Evolutionary conservation across 1,284 basidiomycete species (phyloP), one percentile per base, ranked within the genome.

Genomic region (Trichosporon faecale): DNA sequence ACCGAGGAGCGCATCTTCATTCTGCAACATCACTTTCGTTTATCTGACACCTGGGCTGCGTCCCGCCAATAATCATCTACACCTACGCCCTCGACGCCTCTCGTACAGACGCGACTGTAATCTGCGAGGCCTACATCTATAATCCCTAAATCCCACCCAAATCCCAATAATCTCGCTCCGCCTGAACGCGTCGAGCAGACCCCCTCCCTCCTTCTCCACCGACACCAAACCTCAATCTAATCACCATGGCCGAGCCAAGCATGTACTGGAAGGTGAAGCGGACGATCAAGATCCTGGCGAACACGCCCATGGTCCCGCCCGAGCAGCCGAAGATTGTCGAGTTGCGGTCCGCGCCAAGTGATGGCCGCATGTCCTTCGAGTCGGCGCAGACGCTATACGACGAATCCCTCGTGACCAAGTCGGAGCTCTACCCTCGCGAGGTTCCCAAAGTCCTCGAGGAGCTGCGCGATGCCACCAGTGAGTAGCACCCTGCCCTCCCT

Each of bases 261-360:
- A 61, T 61, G 57, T 61, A 61, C 57, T 61, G 57, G 57, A 61
- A 31, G 57, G 23, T 33, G 57, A 61, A 61, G 57, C 57, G 57
- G 57, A 61, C 29, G 18, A 29, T 61, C 27, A 61, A 61, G 57
- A 61, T 61, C 27, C 57, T 61, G 4, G 57, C 57, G 16, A 61
- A 61, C 57, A 61, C 57, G 57, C 57, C 57, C 6, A 61, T 61
- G 57, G 31, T 61, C 27, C 57, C 57, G 29, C 29, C 29, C 57
- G 57, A 61, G 57, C 21, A 61, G 57, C 57, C 57, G 5, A 61
- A 61, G 27, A n/a, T 61, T 11, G 57, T 61, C 27, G 57, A 61
- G 29, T 16, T 61, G 14, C 27, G 57, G 16, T 61, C 57, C 27
- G 7, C 29, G 18, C 25, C 52, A 11, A 16, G 12, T 2, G 52